phyloP scores from a whole-genome alignment of 495 filamentous ascomycete genomes.

The Annulohypoxylon moriforme region DNA sequence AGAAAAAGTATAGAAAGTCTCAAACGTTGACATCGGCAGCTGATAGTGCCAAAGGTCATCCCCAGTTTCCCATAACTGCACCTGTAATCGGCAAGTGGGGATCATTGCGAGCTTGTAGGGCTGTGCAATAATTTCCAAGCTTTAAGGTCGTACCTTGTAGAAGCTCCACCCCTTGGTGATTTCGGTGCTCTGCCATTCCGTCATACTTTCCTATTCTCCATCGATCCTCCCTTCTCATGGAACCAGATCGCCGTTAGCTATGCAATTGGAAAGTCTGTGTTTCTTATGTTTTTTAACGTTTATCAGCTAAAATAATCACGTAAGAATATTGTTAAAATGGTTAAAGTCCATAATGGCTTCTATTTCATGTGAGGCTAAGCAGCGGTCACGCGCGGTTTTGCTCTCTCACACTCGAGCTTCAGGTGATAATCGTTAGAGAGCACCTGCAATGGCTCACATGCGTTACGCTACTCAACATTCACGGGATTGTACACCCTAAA shows the following conservation, averaged over 20 bases:
- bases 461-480: not conserved
- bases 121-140: constrained; percentile 23
- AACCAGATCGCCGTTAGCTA: not conserved
- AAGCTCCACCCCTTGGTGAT: not conserved
- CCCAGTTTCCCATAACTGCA: constrained; percentile 22
- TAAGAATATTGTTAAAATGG: not conserved
- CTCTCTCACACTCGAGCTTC: constrained; percentile 21
- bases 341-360: not conserved
- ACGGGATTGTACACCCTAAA: constrained; percentile 11
- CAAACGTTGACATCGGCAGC: constrained; percentile 13
- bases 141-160: not conserved
- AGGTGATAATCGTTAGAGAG: constrained; percentile 28
- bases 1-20: constrained; percentile 14
- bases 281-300: not conserved
- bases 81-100: constrained; percentile 40
- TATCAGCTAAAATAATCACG: not conserved
- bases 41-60: constrained; percentile 40
- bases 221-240: not conserved
- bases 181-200: not conserved
- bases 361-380: constrained; percentile 28
- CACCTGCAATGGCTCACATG: constrained; percentile 42
- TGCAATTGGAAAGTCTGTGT: not conserved
- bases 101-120: constrained; percentile 20
- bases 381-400: constrained; percentile 29
- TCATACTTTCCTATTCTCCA: constrained; percentile 6